phyloP scores from a whole-genome alignment of 345 rosid genomes.

The Salix suchowensis region DNA sequence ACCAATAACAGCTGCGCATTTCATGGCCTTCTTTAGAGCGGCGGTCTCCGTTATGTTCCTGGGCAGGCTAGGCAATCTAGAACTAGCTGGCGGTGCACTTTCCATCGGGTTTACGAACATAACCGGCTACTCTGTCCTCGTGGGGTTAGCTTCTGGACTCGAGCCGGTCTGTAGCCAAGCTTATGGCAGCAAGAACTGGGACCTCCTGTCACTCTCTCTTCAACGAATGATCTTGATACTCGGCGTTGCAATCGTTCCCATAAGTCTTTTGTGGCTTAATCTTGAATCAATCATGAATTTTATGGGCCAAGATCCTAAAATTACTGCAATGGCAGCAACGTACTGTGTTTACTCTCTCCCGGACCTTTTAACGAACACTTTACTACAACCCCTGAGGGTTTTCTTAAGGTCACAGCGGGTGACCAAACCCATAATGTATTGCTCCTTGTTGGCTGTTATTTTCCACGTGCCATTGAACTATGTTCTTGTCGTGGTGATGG shows the following conservation, averaged over 20 bases:
- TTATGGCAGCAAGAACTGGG: constrained; percentile 85
- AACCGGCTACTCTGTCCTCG: constrained; percentile 92
- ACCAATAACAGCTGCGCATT: constrained; percentile 84
- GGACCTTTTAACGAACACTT: constrained; percentile 80
- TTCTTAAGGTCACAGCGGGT: constrained; percentile 81
- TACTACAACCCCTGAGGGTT: constrained; percentile 80
- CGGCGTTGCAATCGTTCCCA: constrained; percentile 65
- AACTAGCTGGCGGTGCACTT: constrained; percentile 95
- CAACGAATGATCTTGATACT: constrained; percentile 86
- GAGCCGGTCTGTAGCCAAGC: constrained; percentile 99
- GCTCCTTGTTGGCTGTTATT: constrained; percentile 64
- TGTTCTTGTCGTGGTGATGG: constrained; percentile 46
- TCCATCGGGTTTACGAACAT: constrained; percentile 97
- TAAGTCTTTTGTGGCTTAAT: constrained; percentile 76
- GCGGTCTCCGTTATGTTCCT: constrained; percentile 85
- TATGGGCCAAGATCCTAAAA: constrained; percentile 76
- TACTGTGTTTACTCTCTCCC: constrained; percentile 84
- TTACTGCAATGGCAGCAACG: constrained; percentile 80
- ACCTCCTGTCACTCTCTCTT: constrained; percentile 75
- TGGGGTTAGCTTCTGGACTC: constrained; percentile 89
- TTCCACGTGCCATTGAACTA: constrained; percentile 90
- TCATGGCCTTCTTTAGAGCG: constrained; percentile 67
- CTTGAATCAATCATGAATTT: constrained; percentile 77
- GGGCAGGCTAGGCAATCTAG: constrained; percentile 86
- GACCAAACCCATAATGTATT: constrained; percentile 97